A percentile compares a stretch with the other conserved stretches of the same genome.
These are phyloP conservation scores for Microdochium paspali DNA, from an alignment of 2,329 filamentous ascomycete species.

Conservation along the genomic window DNA sequence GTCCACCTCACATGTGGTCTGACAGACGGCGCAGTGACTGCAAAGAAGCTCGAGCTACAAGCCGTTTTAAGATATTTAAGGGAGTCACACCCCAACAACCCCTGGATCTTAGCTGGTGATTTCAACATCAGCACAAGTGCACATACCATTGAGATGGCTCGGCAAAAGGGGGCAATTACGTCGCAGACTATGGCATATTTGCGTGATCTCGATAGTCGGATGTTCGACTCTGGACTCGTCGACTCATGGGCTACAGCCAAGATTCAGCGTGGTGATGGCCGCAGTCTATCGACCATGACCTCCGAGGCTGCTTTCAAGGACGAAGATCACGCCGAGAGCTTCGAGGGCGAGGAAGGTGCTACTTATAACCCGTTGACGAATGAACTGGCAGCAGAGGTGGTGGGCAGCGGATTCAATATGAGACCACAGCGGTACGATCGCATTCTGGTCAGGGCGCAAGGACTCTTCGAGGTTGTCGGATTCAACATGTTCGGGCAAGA, in stretches of 20 bases:
- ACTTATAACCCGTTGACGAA: constrained; percentile 56
- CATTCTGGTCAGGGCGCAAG: constrained; percentile 41
- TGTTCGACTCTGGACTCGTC: constrained; percentile 34
- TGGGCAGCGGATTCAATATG: constrained; percentile 34
- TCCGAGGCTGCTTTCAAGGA: neutral
- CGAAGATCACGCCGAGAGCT: constrained; percentile 20
- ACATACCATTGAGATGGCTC: constrained; percentile 41
- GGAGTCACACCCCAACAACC: constrained; percentile 26
- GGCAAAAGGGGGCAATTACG: constrained; percentile 44
- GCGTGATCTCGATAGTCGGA: constrained; percentile 31
- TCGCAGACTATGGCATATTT: constrained; percentile 32
- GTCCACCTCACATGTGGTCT: constrained; percentile 55
- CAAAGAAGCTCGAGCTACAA: constrained; percentile 47
- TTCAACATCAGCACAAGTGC: constrained; percentile 55
- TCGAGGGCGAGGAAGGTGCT: constrained; percentile 53
- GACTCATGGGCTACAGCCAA: constrained; percentile 43
- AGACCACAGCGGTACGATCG: constrained; percentile 58
- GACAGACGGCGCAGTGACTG: constrained; percentile 44
- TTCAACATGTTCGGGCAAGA: constrained; percentile 52
- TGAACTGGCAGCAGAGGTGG: constrained; percentile 39
- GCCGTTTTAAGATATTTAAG: constrained; percentile 36
- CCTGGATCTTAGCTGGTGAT: constrained; percentile 52
- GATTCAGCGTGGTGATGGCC: constrained; percentile 30
- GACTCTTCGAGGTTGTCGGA: constrained; percentile 24
- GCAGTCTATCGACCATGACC: constrained; percentile 15